Percentiles rank a stretch among this genome's conserved stretches.
phyloP scores from a whole-genome alignment of 305 asterid genomes.

The Withania somnifera region DNA sequence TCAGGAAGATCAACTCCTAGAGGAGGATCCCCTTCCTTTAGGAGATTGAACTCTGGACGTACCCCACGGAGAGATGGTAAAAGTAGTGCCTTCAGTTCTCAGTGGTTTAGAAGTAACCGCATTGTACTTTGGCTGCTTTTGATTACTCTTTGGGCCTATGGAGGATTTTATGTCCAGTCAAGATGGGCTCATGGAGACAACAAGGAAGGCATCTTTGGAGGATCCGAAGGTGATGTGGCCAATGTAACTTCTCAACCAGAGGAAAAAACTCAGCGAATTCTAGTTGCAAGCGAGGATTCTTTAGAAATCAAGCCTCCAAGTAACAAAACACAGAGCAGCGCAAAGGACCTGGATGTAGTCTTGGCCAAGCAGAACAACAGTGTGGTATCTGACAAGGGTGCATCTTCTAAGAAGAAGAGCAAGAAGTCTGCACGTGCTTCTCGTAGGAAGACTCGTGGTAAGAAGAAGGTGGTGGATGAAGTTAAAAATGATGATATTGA shows the following conservation, averaged over 20 bases:
- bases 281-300: conserved; percentile 38
- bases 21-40: conserved; percentile 69
- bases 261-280: conserved; percentile 29
- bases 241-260: conserved; percentile 26
- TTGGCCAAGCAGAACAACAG: conserved; percentile 31
- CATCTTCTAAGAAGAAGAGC: conserved; percentile 31
- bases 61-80: conserved; percentile 62
- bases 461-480: conserved; percentile 29
- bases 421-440: conserved; percentile 43
- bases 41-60: conserved; percentile 54
- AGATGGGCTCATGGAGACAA: conserved; percentile 99
- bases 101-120: conserved; percentile 66
- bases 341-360: conserved; percentile 23
- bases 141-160: conserved; percentile 97
- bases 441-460: conserved; percentile 38
- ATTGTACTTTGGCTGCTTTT: conserved; percentile 87
- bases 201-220: conserved; percentile 86
- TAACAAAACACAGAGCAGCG: conserved; percentile 22
- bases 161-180: conserved; percentile 85
- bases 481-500: conserved; percentile 33
- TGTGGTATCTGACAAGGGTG: conserved; percentile 16
- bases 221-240: conserved; percentile 47
- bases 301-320: conserved; percentile 15
- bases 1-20: conserved; percentile 71
- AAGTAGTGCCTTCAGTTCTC: conserved; percentile 25